Conservation (phyloP, 2,329 filamentous ascomycete genomes). For the Sclerotinia minor region DNA sequence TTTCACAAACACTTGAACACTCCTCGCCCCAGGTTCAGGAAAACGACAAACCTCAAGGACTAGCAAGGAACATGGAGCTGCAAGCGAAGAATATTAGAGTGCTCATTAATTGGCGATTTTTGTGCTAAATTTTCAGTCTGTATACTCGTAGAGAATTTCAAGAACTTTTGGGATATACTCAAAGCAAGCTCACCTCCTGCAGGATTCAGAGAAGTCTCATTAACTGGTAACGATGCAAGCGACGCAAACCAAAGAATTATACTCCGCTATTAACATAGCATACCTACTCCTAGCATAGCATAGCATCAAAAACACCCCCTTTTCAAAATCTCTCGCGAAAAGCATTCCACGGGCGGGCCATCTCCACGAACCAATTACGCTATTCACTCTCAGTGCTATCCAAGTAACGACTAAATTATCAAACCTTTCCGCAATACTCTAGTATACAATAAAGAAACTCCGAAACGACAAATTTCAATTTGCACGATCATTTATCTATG, state of each 20-base stretch:
- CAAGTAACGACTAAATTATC: background rate
- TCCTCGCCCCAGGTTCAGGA: background rate
- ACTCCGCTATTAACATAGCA: background rate
- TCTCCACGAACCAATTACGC: background rate
- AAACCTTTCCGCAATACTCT: background rate
- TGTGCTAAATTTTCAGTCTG: conserved; percentile 28
- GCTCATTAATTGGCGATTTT: conserved; percentile 25
- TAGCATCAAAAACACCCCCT: background rate
- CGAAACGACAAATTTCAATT: background rate
- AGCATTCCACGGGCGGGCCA: background rate
- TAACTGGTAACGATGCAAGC: background rate
- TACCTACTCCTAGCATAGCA: too few relatives aligned
- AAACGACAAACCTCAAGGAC: conserved; percentile 7
- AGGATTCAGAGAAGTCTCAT: background rate
- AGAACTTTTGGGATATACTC: conserved; percentile 24
- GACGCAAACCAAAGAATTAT: background rate
- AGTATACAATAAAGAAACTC: background rate
- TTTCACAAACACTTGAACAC: background rate
- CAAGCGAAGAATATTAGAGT: conserved; percentile 17
- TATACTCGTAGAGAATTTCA: conserved; percentile 28
- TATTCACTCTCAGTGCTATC: background rate
- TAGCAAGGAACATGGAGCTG: background rate
- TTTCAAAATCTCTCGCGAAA: background rate
- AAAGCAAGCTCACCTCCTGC: background rate
- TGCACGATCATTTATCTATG: background rate